These are phyloP conservation scores for Ilex aquifolium DNA, from an alignment of 257 asterid genomes.

Conservation along the genomic window DNA sequence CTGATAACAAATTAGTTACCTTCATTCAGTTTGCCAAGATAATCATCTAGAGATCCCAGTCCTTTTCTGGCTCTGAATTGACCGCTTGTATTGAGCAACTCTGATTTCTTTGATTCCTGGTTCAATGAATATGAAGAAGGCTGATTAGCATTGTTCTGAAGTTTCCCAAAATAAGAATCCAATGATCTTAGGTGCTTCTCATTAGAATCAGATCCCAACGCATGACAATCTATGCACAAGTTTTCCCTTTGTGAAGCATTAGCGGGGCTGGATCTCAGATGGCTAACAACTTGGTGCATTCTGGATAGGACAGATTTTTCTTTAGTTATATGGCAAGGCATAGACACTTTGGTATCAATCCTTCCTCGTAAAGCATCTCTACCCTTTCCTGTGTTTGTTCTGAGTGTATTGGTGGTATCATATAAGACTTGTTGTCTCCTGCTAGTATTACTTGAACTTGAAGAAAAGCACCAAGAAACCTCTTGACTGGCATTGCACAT, in stretches of 20 bases:
- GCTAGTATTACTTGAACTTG: not conserved
- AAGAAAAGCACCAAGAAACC: not conserved
- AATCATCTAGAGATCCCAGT: conserved; percentile 40
- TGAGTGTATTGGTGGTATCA: not conserved
- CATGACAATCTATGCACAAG: conserved; percentile 21
- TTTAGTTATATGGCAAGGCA: too few relatives aligned
- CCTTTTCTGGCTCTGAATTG: conserved; percentile 24
- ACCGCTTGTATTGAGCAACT: conserved; percentile 13
- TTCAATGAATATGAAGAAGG: conserved; percentile 15
- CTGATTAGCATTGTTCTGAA: conserved; percentile 26
- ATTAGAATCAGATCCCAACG: conserved; percentile 18
- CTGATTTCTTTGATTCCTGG: conserved; percentile 18
- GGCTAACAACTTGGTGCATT: conserved; percentile 5
- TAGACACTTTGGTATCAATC: too few relatives aligned
- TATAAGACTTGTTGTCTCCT: not conserved
- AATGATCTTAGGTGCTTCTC: conserved; percentile 60
- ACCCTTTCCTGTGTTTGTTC: not conserved
- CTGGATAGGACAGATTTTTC: conserved; percentile 15
- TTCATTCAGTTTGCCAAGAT: conserved; percentile 34
- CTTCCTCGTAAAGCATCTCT: not conserved
- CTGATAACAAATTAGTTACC: conserved; percentile 13
- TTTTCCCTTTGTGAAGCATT: conserved; percentile 22
- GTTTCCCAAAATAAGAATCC: conserved; percentile 55
- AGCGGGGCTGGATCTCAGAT: conserved; percentile 9
- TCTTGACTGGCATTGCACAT: not conserved